Base-by-base conservation (phyloP, 148 eudicot species). In the Persicaria tinctoria region DNA sequence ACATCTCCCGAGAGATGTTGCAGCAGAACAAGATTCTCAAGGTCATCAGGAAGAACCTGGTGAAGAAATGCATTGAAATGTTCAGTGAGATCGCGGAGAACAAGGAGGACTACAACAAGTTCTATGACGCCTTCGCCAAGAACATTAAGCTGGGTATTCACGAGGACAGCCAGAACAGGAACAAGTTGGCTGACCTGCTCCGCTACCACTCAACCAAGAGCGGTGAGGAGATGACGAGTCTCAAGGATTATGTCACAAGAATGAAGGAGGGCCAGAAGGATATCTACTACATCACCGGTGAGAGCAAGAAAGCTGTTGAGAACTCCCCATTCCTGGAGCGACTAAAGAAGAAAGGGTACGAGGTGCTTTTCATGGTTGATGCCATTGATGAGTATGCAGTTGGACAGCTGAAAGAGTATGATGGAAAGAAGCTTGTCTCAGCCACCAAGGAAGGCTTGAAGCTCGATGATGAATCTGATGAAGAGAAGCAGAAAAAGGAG, bases 211-310 rank as follows among this genome's bases (percentile, higher is more conserved):
- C 98, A 0, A 90, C 98, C 48, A 93, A 93, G 89, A 88, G 94
- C 2, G 92, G 98, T 7, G 98, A 91, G 1, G 98, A 93, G 63
- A 1, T 88, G 82, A 93, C 98, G 1, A 91, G 94, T 77, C 57
- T 93, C 73, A 93, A 93, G 78, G 97, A 91, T 73, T 93, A 93
- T 74, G 98, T 89, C 10, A 93, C 98, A 1, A 74, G 98, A 5
- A 93, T 93, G 98, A 93, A 88, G 85, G 98, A 93, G 69, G 97
- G 93, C 0, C 98, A 93, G 79, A 93, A 91, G 77, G 98, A 93
- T 27, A 91, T 93, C 11, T 93, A 78, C 77, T 93, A 91, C 80
- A 93, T 91, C 46, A 89, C 97, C 0, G 94, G 97, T 4, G 97
- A 91, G 68, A 91, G 92, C 87, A 89, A 89, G 83, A 93, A 93